Base-by-base conservation (phyloP, 495 filamentous ascomycete genomes). In the Penicillium samsonianum region DNA sequence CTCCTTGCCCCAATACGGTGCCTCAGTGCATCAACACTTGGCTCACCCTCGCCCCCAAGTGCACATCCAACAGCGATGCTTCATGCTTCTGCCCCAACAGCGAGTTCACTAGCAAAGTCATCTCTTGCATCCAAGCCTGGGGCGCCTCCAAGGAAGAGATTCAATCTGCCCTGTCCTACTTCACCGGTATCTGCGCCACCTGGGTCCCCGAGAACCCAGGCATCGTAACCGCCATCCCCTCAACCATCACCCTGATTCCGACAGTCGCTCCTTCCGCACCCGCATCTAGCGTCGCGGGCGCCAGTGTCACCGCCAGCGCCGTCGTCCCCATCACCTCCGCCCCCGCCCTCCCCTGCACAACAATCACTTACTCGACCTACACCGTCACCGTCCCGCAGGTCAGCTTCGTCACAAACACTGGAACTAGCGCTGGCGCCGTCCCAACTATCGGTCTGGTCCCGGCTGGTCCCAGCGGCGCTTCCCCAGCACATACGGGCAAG, bases 11-110 rank as follows among this genome's bases (percentile, higher is more conserved):
- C 47, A 75, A 75, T 54, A 81, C 89, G 40, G 87, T 98, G 16
- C 91, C 92, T 52, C 85, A 85, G 60, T 98, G 93, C 78, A 80
- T 98, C 76, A 95, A 96, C 84, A 96, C 93, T 63, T 97, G 91
- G 90, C 72, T 95, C 61, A 59, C 53, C 19, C 83, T 86, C 63
- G 78, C 77, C 59, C 80, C 85, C 35, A 81, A 82, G 72, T 97
- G 93, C 84, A 79, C 72, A 58, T 89, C 91, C 77, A 96, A 96
- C 85, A 84, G 87, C 46, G 89, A 96, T 64, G 72, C 81, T 35
- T 69, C 76, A 57, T 98, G 94, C 86, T 98, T 88, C 86, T 98
- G 93, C 84, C 87, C 89, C 53, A 80, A 89, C 62, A 71, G 78
- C 46, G 67, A 81, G 50, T 92, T 96, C 77, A 89, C 90, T 67